Evolutionary conservation across 768 basidiomycete genomes (phyloP), one percentile per base, ranked within the genome.

Genomic region (Leccinum subgranulosum): DNA sequence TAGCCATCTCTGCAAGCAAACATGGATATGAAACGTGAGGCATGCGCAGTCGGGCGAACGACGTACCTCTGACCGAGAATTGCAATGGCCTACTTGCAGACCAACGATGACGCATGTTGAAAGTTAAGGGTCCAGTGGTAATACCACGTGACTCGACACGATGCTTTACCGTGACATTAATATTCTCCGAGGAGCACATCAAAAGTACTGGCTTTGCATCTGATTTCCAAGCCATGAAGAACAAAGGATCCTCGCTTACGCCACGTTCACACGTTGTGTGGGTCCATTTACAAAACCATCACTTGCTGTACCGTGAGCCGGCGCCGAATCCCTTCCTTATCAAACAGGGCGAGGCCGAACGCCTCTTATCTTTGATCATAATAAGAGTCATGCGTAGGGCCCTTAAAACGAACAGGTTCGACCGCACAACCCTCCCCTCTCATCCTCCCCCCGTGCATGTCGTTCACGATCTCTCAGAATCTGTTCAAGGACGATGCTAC

Each of bases 31-130:
- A 45, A 10, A n/a, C 43, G 43, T 21, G 43, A 11, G 2, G 21
- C 43, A 45, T 23, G n/a, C 9, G 21, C n/a, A 45, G 21, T 6
- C 10, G 11, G 2, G 11, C 43, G 39, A 45, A 82, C 90, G 64
- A 97, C 95, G 63, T 59, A 97, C 97, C 89, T 96, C 52, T 98
- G 78, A 14, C 97, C 97, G 43, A 99, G 82, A 66, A 99, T 87
- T 58, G 86, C 83, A 58, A 93, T 83, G 6, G 97, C 97, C 76
- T 98, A 96, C 59, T 85, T 90, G 45, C 21, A 19, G 21, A 48
- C 90, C 93, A 49, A 93, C 66, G 41, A 93, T 75, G 48, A 93
- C 71, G 54, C 93, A 94, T 94, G 31, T 27, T 28, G 27, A 27
- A 15, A 8, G 27, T 53, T 28, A 28, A 8, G 8, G 27, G 27